Conservation (phyloP, 2,329 filamentous ascomycete species). For the Pseudogymnoascus sp. region DNA sequence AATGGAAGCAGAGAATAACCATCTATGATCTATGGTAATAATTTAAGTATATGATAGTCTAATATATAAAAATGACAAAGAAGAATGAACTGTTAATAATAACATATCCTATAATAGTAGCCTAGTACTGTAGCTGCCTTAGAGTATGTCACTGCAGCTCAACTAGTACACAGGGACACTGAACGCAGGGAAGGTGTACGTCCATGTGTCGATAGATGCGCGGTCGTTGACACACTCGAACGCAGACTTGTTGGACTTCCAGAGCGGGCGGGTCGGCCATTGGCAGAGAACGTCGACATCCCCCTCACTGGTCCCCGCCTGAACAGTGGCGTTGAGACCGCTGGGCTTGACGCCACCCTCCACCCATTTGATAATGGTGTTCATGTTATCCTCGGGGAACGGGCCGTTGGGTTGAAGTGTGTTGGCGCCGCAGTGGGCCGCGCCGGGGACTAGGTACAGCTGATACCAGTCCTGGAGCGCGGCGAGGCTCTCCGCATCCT, state of each 20-base stretch:
- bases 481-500: conserved; percentile 31
- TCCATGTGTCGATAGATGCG: conserved; percentile 24
- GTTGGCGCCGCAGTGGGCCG: conserved; percentile 42
- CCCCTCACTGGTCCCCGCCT: conserved; percentile 25
- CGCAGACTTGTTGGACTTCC: conserved; percentile 18
- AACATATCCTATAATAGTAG: too few species aligned
- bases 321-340: conserved; percentile 32
- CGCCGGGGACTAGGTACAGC: conserved; percentile 46
- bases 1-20: too few species aligned
- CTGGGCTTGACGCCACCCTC: conserved; percentile 42
- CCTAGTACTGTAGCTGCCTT: too few species aligned
- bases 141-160: background rate
- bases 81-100: too few species aligned
- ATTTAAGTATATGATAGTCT: too few species aligned
- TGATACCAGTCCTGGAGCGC: conserved; percentile 45
- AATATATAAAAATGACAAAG: too few species aligned
- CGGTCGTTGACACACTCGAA: conserved; percentile 24
- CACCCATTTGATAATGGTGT: conserved; percentile 61
- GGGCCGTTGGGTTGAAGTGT: conserved; percentile 31
- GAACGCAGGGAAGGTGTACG: conserved; percentile 21
- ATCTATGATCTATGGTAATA: too few species aligned
- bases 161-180: conserved; percentile 17
- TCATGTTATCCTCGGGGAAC: conserved; percentile 49
- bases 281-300: conserved; percentile 32
- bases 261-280: conserved; percentile 32